Evolutionary conservation across 2,329 filamentous ascomycete species (phyloP).

Genomic region (Clonostachys byssicola): DNA sequence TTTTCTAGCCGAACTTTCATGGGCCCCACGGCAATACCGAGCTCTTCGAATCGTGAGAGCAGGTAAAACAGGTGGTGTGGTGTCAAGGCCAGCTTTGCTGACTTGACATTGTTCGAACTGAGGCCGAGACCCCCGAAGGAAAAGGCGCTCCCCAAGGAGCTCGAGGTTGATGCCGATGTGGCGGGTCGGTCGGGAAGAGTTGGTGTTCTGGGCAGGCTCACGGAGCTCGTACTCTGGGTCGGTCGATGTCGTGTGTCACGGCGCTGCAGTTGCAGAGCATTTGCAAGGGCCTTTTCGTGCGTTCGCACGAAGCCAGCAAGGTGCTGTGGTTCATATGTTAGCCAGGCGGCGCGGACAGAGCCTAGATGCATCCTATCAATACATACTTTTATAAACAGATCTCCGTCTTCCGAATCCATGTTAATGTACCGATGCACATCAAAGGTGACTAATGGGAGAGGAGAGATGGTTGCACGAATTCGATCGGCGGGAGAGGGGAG

Average conservation of each 20-base stretch:
- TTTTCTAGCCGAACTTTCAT: slow-evolving; percentile 97
- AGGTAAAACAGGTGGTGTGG: slow-evolving; percentile 97
- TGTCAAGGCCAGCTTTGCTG: slow-evolving; percentile 86
- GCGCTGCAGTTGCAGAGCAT: slow-evolving; percentile 78
- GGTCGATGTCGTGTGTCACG: slow-evolving; percentile 69
- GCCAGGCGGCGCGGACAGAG: neutral
- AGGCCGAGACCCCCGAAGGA: slow-evolving; percentile 84
- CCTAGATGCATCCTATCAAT: slow-evolving; percentile 8
- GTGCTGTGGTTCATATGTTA: slow-evolving; percentile 54
- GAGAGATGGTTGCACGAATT: neutral
- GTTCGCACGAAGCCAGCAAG: slow-evolving; percentile 93
- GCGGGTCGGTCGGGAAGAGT: slow-evolving; percentile 58
- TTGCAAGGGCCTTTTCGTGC: slow-evolving; percentile 94
- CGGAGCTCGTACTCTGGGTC: slow-evolving; percentile 60
- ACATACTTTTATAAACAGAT: slow-evolving; percentile 80
- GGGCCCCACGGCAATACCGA: slow-evolving; percentile 84
- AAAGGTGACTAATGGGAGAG: slow-evolving; percentile 4
- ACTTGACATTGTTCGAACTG: slow-evolving; percentile 79
- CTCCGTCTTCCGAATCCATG: slow-evolving; percentile 88
- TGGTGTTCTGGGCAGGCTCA: slow-evolving; percentile 49
- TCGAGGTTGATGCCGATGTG: slow-evolving; percentile 65
- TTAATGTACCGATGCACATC: slow-evolving; percentile 35
- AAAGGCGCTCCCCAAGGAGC: slow-evolving; percentile 76
- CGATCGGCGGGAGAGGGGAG: neutral
- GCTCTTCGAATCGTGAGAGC: slow-evolving; percentile 89